Conservation (phyloP, 139 green algal genomes). For the Closterium sp. region DNA sequence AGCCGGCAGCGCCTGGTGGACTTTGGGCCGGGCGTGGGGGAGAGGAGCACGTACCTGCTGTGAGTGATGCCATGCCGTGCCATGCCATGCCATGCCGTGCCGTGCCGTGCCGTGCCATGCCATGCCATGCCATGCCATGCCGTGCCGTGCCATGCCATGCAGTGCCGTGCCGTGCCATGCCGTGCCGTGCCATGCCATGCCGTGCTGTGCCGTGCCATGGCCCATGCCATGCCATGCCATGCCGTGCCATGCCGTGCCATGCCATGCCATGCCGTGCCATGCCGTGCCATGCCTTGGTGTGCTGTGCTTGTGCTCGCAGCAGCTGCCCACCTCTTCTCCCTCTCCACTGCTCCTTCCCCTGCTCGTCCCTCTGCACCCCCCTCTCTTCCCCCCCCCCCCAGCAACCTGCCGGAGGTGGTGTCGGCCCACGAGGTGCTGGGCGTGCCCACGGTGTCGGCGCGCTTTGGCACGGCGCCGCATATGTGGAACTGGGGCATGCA, state of each 20-base stretch:
- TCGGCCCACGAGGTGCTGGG: slow-evolving; percentile 50
- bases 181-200: not conserved
- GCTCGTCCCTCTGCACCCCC: not conserved
- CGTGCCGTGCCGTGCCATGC: not conserved
- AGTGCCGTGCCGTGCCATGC: not conserved
- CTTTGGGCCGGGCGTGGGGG: slow-evolving; percentile 77
- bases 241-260: not conserved
- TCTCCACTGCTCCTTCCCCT: too few species aligned
- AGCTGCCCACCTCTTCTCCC: not conserved
- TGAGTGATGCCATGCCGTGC: not conserved
- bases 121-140: not conserved
- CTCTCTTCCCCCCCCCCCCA: not conserved
- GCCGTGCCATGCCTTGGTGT: not conserved
- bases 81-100: not conserved
- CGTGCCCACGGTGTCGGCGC: slow-evolving; percentile 77
- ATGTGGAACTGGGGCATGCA: slow-evolving; percentile 94
- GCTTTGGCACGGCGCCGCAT: slow-evolving; percentile 87
- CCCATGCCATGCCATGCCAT: not conserved
- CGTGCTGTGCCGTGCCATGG: not conserved
- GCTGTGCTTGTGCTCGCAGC: not conserved
- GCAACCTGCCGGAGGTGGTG: slow-evolving; percentile 58
- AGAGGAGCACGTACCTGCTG: slow-evolving; percentile 56
- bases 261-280: not conserved
- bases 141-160: not conserved
- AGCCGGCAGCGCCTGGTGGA: slow-evolving; percentile 65